phyloP scores from a whole-genome alignment of 2,329 filamentous ascomycete species.

The Metarhizium humberi region DNA sequence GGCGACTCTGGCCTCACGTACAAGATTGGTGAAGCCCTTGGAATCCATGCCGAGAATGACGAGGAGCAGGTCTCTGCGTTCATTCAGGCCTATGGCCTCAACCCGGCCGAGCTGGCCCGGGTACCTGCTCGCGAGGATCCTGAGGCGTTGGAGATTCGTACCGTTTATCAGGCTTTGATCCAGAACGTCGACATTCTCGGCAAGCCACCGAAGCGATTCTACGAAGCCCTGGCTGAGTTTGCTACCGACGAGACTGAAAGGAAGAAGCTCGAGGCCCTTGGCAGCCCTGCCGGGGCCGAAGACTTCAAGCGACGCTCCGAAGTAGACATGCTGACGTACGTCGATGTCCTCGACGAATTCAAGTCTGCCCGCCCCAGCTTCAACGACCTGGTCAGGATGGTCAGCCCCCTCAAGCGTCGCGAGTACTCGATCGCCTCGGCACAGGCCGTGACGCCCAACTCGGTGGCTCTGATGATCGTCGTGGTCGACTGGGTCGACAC shows the following conservation, averaged over 20 bases:
- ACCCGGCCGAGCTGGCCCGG: conserved; percentile 78
- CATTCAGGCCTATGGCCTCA: conserved; percentile 81
- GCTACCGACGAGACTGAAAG: conserved; percentile 76
- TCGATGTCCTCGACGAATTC: conserved; percentile 85
- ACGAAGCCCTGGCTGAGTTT: conserved; percentile 82
- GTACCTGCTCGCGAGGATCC: conserved; percentile 77
- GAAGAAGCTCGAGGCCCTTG: conserved; percentile 67
- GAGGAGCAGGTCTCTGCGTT: conserved; percentile 69
- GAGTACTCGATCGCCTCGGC: conserved; percentile 99
- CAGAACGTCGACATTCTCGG: conserved; percentile 97
- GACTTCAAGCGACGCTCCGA: conserved; percentile 92
- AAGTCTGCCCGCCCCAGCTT: conserved; percentile 79
- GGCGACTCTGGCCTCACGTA: conserved; percentile 87
- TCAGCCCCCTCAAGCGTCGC: conserved; percentile 85
- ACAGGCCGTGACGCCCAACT: conserved; percentile 83
- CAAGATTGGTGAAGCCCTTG: conserved; percentile 93
- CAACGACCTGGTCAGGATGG: conserved; percentile 79
- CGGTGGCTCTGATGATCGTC: conserved; percentile 92
- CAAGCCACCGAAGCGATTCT: conserved; percentile 95
- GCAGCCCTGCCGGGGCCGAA: conserved; percentile 66
- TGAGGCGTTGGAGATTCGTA: conserved; percentile 71
- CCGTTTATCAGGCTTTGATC: conserved; percentile 80
- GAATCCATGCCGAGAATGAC: conserved; percentile 94
- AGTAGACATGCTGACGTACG: conserved; percentile 84
- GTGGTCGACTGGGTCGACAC: conserved; percentile 93